These are phyloP conservation scores for Amphirosellinia nigrospora DNA, from an alignment of 495 filamentous ascomycete species.

Conservation along the genomic window DNA sequence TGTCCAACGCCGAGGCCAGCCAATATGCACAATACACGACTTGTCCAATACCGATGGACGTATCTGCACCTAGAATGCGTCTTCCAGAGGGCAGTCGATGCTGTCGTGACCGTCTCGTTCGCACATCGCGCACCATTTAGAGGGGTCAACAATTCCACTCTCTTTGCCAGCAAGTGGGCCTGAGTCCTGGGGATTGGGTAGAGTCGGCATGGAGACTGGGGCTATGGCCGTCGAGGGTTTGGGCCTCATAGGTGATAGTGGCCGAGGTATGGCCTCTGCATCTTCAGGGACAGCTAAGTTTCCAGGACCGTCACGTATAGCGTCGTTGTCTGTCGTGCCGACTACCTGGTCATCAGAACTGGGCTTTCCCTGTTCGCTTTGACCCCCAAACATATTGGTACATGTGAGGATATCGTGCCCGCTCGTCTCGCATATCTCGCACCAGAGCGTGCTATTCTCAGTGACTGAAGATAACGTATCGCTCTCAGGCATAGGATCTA, in stretches of 20 bases:
- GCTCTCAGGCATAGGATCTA: conserved; percentile 71
- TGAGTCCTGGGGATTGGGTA: conserved; percentile 68
- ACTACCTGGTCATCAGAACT: conserved; percentile 27
- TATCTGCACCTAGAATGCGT: conserved; percentile 37
- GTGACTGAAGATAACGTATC: conserved; percentile 75
- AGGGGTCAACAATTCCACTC: conserved; percentile 75
- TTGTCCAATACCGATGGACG: conserved; percentile 1
- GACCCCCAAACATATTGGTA: conserved; percentile 79
- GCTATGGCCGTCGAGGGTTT: conserved; percentile 30
- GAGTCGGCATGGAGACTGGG: conserved; percentile 36
- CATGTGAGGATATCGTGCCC: conserved; percentile 95
- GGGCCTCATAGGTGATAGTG: conserved; percentile 57
- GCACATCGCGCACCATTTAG: conserved; percentile 97
- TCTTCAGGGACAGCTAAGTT: conserved; percentile 47
- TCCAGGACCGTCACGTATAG: conserved; percentile 53
- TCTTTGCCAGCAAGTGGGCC: conserved; percentile 82
- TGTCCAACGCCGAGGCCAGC: conserved; percentile 27
- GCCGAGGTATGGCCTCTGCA: conserved; percentile 54
- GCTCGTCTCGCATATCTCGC: conserved; percentile 92
- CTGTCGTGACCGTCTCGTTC: conserved; percentile 96
- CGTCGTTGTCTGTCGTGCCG: conserved; percentile 48
- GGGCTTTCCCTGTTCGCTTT: conserved; percentile 43
- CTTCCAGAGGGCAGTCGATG: conserved; percentile 93
- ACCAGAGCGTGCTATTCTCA: conserved; percentile 79
- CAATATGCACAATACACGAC: conserved; percentile 16